Conservation (phyloP, 345 rosid genomes). For the Pugionium dolabratum region DNA sequence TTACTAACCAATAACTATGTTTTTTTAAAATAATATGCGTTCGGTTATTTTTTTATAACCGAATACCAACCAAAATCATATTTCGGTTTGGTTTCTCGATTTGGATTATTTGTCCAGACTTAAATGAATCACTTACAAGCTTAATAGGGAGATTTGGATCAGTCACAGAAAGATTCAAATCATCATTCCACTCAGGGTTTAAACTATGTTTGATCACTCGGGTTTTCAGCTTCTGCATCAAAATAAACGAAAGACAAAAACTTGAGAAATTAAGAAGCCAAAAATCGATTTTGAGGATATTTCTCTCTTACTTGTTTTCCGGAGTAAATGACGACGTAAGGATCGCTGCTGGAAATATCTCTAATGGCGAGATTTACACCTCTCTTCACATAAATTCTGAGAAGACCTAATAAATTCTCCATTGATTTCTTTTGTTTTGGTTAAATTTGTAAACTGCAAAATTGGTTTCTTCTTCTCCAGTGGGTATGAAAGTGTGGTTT, state of each 20-base stretch:
- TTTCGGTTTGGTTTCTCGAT: too few relatives aligned
- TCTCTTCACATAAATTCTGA: conserved; percentile 60
- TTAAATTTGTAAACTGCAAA: too few relatives aligned
- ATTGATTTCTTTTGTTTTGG: conserved; percentile 31
- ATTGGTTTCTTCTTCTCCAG: not conserved
- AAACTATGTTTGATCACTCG: conserved; percentile 57
- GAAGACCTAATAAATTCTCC: conserved; percentile 75
- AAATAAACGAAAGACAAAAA: not conserved
- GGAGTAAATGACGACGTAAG: conserved; percentile 62
- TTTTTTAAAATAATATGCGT: too few relatives aligned
- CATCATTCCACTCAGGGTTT: conserved; percentile 88
- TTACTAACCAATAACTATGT: too few relatives aligned
- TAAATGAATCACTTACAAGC: conserved; percentile 51
- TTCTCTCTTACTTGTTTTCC: conserved; percentile 67
- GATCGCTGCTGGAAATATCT: conserved; percentile 80
- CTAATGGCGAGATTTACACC: conserved; percentile 90
- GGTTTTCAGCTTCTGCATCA: conserved; percentile 73
- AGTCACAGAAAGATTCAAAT: conserved; percentile 64
- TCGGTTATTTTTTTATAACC: too few relatives aligned
- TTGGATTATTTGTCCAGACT: too few relatives aligned
- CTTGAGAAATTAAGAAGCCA: not conserved
- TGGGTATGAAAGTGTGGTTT: conserved; percentile 14
- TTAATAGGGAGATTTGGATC: conserved; percentile 64
- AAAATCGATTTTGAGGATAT: not conserved
- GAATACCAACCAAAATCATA: too few relatives aligned